Evolutionary conservation across 805 yeast genomes (phyloP).

Genomic region (Sugiyamaella marilandica): DNA sequence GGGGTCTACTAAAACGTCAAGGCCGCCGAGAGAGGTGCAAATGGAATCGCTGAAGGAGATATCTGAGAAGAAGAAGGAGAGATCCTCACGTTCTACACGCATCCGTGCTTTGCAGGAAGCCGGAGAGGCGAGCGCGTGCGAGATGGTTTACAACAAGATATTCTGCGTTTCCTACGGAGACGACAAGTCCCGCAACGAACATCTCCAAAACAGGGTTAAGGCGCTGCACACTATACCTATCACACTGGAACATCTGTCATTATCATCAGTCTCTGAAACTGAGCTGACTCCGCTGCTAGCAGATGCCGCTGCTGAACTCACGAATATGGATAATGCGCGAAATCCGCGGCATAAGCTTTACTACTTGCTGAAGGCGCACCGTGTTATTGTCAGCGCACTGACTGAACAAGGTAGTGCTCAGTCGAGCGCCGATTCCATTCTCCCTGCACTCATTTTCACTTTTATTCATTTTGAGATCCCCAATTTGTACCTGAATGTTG

Average conservation of each 20-base stretch:
- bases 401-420: conserved; percentile 16
- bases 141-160: conserved; percentile 33
- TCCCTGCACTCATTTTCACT: conserved; percentile 36
- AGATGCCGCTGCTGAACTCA: conserved; percentile 18
- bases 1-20: conserved; percentile 19
- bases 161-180: conserved; percentile 30
- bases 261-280: conserved; percentile 18
- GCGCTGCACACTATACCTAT: conserved; percentile 26
- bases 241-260: conserved; percentile 30
- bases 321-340: conserved; percentile 26
- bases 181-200: conserved; percentile 23
- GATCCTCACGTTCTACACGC: conserved; percentile 24
- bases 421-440: conserved; percentile 35
- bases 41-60: conserved; percentile 33
- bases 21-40: conserved; percentile 29
- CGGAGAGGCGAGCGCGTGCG: conserved; percentile 36
- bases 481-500: conserved; percentile 34
- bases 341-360: conserved; percentile 35
- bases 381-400: conserved; percentile 31
- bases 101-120: conserved; percentile 28
- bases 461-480: conserved; percentile 31
- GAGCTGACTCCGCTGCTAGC: conserved; percentile 12
- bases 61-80: conserved; percentile 29
- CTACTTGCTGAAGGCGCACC: conserved; percentile 33
- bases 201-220: conserved; percentile 27